Evolutionary conservation across 2,329 filamentous ascomycete species (phyloP).

Genomic region (Trichophyton schoenleinii): DNA sequence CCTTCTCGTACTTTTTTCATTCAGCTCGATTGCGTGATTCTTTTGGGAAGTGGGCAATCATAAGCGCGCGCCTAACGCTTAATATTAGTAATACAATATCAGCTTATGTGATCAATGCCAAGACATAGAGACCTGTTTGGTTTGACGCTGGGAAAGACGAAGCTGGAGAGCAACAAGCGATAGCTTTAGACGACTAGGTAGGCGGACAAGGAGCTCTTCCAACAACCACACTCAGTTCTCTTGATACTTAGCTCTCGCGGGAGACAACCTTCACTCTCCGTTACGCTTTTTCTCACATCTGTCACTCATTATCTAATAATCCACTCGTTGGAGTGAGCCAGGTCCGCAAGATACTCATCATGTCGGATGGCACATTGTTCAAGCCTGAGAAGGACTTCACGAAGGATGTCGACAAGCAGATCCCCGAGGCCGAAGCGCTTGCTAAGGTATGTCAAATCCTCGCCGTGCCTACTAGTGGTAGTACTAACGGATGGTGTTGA

Average conservation of each 20-base stretch:
- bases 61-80: background rate
- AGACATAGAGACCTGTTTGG: background rate
- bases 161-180: background rate
- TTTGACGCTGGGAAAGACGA: background rate
- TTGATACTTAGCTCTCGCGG: background rate
- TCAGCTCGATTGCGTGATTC: background rate
- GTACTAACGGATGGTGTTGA: conserved; percentile 11
- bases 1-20: background rate
- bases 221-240: background rate
- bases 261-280: background rate
- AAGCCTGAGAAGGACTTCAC: conserved; percentile 99
- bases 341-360: conserved; percentile 32
- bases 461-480: background rate
- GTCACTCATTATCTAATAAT: background rate
- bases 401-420: conserved; percentile 84
- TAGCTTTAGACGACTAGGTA: background rate
- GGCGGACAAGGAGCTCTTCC: background rate
- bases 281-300: background rate
- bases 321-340: background rate
- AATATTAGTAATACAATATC: background rate
- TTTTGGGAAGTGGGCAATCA: background rate
- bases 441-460: conserved; percentile 52
- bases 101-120: background rate
- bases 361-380: conserved; percentile 66
- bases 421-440: conserved; percentile 80